These are phyloP conservation scores for Trichaptum fuscoviolaceum DNA, from an alignment of 768 basidiomycete genomes.

Conservation along the genomic window DNA sequence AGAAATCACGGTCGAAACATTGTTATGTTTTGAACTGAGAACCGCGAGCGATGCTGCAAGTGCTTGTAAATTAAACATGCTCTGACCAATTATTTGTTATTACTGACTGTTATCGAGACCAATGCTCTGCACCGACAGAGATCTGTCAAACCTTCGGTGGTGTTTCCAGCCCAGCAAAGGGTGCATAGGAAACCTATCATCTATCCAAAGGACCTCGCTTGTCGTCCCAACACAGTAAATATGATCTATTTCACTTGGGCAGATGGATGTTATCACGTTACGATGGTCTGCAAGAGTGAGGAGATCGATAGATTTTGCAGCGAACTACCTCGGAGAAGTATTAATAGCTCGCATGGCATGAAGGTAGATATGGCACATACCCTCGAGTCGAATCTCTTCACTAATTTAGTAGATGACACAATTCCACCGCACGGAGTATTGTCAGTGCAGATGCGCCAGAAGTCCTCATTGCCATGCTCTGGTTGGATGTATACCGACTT, in stretches of 20 bases:
- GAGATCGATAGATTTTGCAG: conserved; percentile 22
- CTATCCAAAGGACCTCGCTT: conserved; percentile 62
- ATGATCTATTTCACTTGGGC: conserved; percentile 24
- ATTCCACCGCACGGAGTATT: conserved; percentile 30
- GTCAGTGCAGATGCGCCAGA: not conserved
- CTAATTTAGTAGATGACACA: conserved; percentile 38
- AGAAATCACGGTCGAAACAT: not conserved
- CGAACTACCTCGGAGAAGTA: not conserved
- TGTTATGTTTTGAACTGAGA: conserved; percentile 38
- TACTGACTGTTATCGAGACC: conserved; percentile 27
- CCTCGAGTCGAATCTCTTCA: conserved; percentile 49
- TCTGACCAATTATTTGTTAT: not conserved
- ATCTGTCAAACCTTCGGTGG: conserved; percentile 53
- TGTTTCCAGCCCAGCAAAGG: conserved; percentile 63
- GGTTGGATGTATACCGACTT: not conserved
- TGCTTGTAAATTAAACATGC: conserved; percentile 5
- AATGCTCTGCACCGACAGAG: conserved; percentile 41
- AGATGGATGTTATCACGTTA: conserved; percentile 7
- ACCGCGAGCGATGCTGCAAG: conserved; percentile 45
- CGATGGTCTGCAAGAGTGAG: conserved; percentile 49
- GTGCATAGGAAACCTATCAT: conserved; percentile 48
- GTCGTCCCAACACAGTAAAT: conserved; percentile 57
- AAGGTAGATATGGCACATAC: conserved; percentile 31
- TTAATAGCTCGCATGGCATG: not conserved
- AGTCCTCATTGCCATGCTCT: not conserved